A percentile compares a stretch with the other conserved stretches of the same genome.
Evolutionary conservation across 352 stramenopile species (phyloP).

Genomic region (Peronospora destructor): DNA sequence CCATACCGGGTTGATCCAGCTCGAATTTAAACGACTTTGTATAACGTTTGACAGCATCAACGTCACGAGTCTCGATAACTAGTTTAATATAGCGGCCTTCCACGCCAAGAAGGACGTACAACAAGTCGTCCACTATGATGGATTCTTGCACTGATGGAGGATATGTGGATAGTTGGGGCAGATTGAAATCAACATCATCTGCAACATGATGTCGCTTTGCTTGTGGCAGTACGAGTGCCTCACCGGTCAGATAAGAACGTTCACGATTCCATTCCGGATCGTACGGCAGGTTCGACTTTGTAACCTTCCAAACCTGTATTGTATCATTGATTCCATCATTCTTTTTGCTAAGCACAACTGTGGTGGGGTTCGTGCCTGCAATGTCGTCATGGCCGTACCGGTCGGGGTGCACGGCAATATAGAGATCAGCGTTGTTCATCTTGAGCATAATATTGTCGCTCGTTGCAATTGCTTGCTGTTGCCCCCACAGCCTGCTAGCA

Average conservation of each 20-base stretch:
- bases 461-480: constrained; percentile 55
- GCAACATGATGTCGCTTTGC: constrained; percentile 32
- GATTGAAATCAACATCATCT: constrained; percentile 40
- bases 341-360: constrained; percentile 40
- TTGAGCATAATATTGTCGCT: constrained; percentile 74
- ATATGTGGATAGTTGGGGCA: constrained; percentile 63
- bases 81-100: constrained; percentile 81
- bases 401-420: constrained; percentile 33
- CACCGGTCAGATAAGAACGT: constrained; percentile 69
- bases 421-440: constrained; percentile 54
- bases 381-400: constrained; percentile 17
- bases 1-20: constrained; percentile 64
- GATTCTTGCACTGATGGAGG: constrained; percentile 69
- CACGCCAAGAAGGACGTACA: constrained; percentile 75
- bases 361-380: constrained; percentile 2
- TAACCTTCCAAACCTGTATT: constrained; percentile 74
- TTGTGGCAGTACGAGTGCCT: constrained; percentile 50
- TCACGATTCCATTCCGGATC: constrained; percentile 82
- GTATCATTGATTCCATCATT: constrained; percentile 45
- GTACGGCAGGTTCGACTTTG: constrained; percentile 82
- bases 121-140: constrained; percentile 78
- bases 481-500: constrained; percentile 40
- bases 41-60: constrained; percentile 26
- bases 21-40: constrained; percentile 56
- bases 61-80: constrained; percentile 32